Evolutionary conservation across 140 eudicot genomes (phyloP).

Genomic region (Cichorium intybus): DNA sequence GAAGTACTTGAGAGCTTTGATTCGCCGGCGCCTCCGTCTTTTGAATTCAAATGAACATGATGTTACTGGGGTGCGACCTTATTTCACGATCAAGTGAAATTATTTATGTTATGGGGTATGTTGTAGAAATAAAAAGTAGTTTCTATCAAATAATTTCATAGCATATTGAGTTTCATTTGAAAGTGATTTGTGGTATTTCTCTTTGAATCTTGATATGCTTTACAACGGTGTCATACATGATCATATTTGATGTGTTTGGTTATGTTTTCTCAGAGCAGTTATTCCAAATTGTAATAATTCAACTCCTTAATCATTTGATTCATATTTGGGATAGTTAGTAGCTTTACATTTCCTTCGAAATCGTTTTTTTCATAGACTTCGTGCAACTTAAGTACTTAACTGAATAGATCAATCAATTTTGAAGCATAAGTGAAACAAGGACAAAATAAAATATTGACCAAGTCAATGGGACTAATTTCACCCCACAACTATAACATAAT

Average conservation of each 20-base stretch:
- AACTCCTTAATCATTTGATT: too few species aligned
- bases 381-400: too few species aligned
- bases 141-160: neutral
- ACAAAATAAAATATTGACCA: too few species aligned
- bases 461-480: too few species aligned
- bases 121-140: neutral
- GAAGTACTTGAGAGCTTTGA: slow-evolving; percentile 43
- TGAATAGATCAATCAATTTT: too few species aligned
- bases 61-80: neutral
- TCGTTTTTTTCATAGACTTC: too few species aligned
- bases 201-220: slow-evolving; percentile 2
- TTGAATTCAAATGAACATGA: slow-evolving; percentile 24
- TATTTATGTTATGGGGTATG: neutral
- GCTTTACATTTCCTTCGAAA: too few species aligned
- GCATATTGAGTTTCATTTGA: neutral
- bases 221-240: neutral
- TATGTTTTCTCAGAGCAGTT: neutral
- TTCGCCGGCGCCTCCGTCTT: slow-evolving; percentile 33
- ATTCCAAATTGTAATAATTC: too few species aligned
- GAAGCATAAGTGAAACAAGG: too few species aligned
- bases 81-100: neutral
- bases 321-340: too few species aligned
- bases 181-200: neutral
- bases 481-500: too few species aligned
- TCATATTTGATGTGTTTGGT: neutral